phyloP scores from a whole-genome alignment of 2,329 filamentous ascomycete species.

The Alternaria ethzedia region DNA sequence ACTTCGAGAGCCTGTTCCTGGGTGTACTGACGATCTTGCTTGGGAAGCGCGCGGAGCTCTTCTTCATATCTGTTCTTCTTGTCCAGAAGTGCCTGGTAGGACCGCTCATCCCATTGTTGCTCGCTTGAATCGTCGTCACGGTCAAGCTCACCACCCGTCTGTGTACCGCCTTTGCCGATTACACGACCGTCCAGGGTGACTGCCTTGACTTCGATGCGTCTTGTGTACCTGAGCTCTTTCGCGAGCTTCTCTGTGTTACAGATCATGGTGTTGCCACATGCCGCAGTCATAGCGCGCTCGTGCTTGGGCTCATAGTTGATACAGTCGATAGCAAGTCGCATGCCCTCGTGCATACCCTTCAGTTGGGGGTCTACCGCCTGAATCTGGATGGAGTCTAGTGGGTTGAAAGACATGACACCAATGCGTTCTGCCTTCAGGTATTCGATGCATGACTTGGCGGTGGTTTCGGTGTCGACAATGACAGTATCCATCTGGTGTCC shows the following conservation, averaged over 20 bases:
- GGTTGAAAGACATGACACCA: slow-evolving; percentile 90
- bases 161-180: slow-evolving; percentile 94
- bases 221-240: slow-evolving; percentile 86
- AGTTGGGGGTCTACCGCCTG: slow-evolving; percentile 87
- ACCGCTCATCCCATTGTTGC: slow-evolving; percentile 86
- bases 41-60: slow-evolving; percentile 81
- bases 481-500: slow-evolving; percentile 94
- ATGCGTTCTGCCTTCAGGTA: slow-evolving; percentile 91
- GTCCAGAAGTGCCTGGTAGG: slow-evolving; percentile 83
- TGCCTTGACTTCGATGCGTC: slow-evolving; percentile 86
- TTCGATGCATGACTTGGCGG: slow-evolving; percentile 89
- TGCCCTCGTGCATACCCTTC: slow-evolving; percentile 84
- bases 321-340: slow-evolving; percentile 89
- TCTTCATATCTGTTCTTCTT: slow-evolving; percentile 76
- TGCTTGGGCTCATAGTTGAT: slow-evolving; percentile 90
- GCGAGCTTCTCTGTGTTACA: slow-evolving; percentile 88
- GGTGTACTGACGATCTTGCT: slow-evolving; percentile 73
- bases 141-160: slow-evolving; percentile 90
- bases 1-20: slow-evolving; percentile 83
- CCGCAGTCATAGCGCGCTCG: slow-evolving; percentile 92
- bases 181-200: slow-evolving; percentile 95
- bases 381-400: slow-evolving; percentile 96
- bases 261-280: slow-evolving; percentile 92
- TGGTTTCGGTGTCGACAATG: slow-evolving; percentile 93
- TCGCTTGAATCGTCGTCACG: slow-evolving; percentile 69